Evolutionary conservation across 768 basidiomycete species (phyloP).

Genomic region (Steccherinum ochraceum): DNA sequence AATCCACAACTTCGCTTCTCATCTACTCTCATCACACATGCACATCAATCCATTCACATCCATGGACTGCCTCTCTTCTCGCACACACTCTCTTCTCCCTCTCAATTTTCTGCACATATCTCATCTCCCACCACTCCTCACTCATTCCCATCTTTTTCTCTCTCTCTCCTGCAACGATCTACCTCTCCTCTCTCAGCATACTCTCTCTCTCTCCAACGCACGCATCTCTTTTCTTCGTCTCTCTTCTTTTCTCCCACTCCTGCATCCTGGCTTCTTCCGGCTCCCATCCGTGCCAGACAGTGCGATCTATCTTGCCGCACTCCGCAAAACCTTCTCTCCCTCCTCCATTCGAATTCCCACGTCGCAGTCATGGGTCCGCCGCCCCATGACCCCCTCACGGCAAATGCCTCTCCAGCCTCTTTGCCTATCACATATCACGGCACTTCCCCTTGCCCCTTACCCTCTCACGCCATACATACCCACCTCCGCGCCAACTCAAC

Average conservation of each 20-base stretch:
- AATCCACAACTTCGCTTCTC: neutral
- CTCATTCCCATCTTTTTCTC: neutral
- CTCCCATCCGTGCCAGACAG: neutral
- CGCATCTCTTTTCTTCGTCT: neutral
- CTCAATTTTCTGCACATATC: neutral
- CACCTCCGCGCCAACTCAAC: too few species aligned
- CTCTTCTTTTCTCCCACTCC: neutral
- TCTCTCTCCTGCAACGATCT: too few species aligned
- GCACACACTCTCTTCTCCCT: neutral
- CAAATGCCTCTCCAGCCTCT: neutral
- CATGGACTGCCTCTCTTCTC: neutral
- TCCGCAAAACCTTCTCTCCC: neutral
- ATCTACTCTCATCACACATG: neutral
- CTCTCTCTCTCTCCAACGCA: neutral
- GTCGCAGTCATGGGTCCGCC: neutral
- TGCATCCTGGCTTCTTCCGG: neutral
- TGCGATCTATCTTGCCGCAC: too few species aligned
- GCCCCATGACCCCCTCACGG: neutral
- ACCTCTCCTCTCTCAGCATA: neutral
- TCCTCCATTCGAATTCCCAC: neutral
- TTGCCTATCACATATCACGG: neutral
- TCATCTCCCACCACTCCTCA: neutral
- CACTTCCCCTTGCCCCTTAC: neutral
- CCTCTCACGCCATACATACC: neutral
- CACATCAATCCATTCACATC: neutral